These are phyloP conservation scores for Trichoderma sp. DNA, from an alignment of 2,329 filamentous ascomycete species.

Conservation along the genomic window DNA sequence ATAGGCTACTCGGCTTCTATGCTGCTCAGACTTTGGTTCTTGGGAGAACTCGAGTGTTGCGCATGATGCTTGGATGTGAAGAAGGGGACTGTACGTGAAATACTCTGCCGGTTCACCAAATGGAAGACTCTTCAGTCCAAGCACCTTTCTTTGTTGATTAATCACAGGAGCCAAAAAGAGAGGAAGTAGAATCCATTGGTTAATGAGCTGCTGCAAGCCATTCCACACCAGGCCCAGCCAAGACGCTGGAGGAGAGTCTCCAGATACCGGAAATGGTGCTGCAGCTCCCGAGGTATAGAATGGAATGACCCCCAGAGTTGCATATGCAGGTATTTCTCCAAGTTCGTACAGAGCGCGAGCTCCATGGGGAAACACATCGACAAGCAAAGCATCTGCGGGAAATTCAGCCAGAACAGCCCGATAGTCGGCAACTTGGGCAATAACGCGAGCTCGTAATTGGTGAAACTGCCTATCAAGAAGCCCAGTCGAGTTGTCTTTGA, in stretches of 20 bases:
- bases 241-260: conserved; percentile 38
- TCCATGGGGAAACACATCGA: conserved; percentile 46
- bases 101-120: conserved; percentile 40
- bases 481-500: conserved; percentile 37
- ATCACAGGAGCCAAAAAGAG: conserved; percentile 37
- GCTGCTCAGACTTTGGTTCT: conserved; percentile 33
- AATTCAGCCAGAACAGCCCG: conserved; percentile 39
- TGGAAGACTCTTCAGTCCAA: conserved; percentile 38
- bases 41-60: conserved; percentile 40
- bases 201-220: conserved; percentile 35
- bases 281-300: conserved; percentile 41
- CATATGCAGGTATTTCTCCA: conserved; percentile 42
- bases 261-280: conserved; percentile 41
- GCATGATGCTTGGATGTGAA: conserved; percentile 47
- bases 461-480: conserved; percentile 39
- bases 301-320: conserved; percentile 47
- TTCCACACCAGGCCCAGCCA: conserved; percentile 37
- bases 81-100: conserved; percentile 43
- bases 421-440: conserved; percentile 44
- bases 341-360: conserved; percentile 43
- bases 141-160: conserved; percentile 38
- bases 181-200: conserved; percentile 37
- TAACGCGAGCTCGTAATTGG: conserved; percentile 37
- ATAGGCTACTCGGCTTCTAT: conserved; percentile 34
- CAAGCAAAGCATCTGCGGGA: conserved; percentile 41